Evolutionary conservation across 2,329 filamentous ascomycete genomes (phyloP), one percentile per base, ranked within the genome.

Genomic region (Lomentospora prolificans): DNA sequence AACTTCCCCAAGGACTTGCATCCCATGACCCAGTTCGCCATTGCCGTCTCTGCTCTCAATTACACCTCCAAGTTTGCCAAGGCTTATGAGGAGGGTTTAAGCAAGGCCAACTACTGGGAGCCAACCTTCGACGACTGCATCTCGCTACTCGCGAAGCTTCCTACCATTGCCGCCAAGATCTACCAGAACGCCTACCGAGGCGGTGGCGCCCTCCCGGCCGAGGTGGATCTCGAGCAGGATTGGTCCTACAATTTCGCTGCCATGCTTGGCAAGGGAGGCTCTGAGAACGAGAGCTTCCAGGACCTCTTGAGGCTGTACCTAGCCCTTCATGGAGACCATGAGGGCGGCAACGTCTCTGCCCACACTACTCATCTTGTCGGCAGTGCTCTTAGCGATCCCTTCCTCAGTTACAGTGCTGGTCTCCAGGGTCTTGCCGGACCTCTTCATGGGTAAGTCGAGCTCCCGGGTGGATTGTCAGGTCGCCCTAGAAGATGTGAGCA

Each of bases 221-320:
- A 87, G 69, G 77, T 95, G 52, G 91, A 99, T 65, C 72, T 82
- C 57, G 80, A 87, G 63, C 89, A 96, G 74, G 94, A 99, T 73
- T 99, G 94, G 94, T 87, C 91, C 0, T 95, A 96, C 79, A 99
- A 99, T 80, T 99, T 96, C 66, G 94, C 94, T 50, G 89, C 90
- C 61, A 90, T 97, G 84, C 82, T 97, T 55, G 92, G 92, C 66
- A 96, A 95, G 76, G 82, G 86, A 53, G 90, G 90, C 62, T 83
- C 86, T 71, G 79, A 95, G 72, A 86, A 97, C 64, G 89, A 91
- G 73, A 87, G 89, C 69, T 96, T 99, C 80, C 92, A 97, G 69
- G 94, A 99, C 66, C 80, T 99, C 19, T 81, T 99, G 60, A 84
- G 94, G 63, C 77, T 99, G 30, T 99, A 99, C 73, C 84, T 99